Conservation (phyloP, 140 eudicot genomes). For the Erigeron philadelphicus region DNA sequence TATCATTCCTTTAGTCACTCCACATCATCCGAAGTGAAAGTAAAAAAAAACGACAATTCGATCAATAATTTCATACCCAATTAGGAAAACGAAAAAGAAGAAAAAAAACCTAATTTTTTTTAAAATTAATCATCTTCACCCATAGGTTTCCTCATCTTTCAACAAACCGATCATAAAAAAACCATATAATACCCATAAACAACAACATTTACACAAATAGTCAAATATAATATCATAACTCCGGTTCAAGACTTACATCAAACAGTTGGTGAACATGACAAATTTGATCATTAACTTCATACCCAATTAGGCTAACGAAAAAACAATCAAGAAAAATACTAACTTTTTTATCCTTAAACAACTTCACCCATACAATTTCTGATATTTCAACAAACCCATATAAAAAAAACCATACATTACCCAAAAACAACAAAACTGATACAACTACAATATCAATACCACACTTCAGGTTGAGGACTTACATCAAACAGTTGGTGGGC, state of each 20-base stretch:
- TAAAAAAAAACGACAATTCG: not conserved
- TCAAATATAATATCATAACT: not conserved
- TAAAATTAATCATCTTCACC: not conserved
- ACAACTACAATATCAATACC: not conserved
- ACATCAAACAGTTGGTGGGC: constrained; percentile 48
- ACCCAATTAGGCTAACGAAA: no score
- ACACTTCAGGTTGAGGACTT: constrained; percentile 37
- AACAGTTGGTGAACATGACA: constrained; percentile 36
- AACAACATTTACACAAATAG: not conserved
- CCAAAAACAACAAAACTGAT: not conserved
- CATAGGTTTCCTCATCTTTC: not conserved
- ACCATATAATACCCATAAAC: not conserved
- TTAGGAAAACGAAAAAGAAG: no score
- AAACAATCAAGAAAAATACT: not conserved
- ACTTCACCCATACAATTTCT: not conserved
- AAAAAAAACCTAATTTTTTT: not conserved
- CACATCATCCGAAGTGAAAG: constrained; percentile 9
- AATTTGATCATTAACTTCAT: not conserved
- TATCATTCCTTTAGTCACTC: constrained; percentile 14
- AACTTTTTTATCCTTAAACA: not conserved
- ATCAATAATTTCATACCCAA: not conserved
- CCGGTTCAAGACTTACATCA: constrained; percentile 46
- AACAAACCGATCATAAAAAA: not conserved
- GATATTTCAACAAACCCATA: not conserved
- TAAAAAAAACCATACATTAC: constrained; percentile 4